Evolutionary conservation across 371 early-diverging fungal species (phyloP), one percentile per base, ranked within the genome.

Genomic region (Sporodiniella umbellata): DNA sequence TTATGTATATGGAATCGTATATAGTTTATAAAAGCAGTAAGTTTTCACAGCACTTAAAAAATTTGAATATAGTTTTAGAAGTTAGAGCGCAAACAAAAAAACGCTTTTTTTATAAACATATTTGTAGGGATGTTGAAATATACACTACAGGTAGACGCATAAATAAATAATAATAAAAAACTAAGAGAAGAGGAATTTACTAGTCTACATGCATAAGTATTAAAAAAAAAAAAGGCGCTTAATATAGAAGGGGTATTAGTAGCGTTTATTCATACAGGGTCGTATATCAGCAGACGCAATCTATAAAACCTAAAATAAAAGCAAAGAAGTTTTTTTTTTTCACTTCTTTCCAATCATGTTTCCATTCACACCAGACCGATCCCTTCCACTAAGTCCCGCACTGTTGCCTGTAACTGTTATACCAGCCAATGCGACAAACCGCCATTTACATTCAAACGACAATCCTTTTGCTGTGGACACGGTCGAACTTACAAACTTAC

Each of bases 391-490:
- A 3, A 60, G 61, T 22, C 64, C 68, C 11, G 45, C 58, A 30
- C 45, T 68, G 6, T 58, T 56, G 14, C 44, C 62, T 17, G 66
- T 62, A 10, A 49, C 53, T 4, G 66, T 62, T 5, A 54, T 59
- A 42, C 61, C 55, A 33, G 54, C 68, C 19, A 61, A 58, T 45
- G 64, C 68, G 18, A 58, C 58, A 10, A 57, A 53, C 8, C 51
- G 45, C 30, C 67, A 66, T 22, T 50, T 66, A 24, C 67, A 62
- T 44, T 59, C 65, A 26, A 60, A 60, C 25, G 63, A 62, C 39
- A 37, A 43, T 3, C 45, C 55, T 14, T 28, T 48, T 7, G 44
- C 45, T 25, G 56, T 68, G 3, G 68, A 68, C 42, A 44, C 48
- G 19, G 22, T 45, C 21, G 68, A 68, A 30, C 23, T 68, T 12